phyloP scores from a whole-genome alignment of 2,329 filamentous ascomycete species.

The Fusarium sp. region DNA sequence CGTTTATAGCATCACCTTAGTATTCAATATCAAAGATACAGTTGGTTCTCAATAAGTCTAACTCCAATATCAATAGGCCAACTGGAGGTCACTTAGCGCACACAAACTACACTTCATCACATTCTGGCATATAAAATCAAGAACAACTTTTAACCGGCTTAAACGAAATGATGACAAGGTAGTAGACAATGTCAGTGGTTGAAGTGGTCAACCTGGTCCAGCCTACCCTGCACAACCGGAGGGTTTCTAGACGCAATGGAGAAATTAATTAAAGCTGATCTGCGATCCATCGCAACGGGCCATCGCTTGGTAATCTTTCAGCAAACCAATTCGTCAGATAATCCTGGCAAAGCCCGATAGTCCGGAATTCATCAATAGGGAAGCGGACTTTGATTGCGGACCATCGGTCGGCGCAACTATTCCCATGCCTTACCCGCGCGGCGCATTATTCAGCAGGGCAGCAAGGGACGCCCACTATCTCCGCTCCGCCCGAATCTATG shows the following conservation, averaged over 20 bases:
- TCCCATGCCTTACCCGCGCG: neutral
- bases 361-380: neutral
- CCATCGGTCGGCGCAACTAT: neutral
- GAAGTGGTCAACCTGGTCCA: no score
- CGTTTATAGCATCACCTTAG: neutral
- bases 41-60: rapidly evolving
- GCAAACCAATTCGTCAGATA: neutral
- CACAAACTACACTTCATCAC: rapidly evolving
- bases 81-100: neutral
- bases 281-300: neutral
- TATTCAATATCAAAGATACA: neutral
- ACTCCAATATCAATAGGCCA: rapidly evolving
- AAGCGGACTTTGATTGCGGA: slow-evolving; percentile 27
- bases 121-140: no score
- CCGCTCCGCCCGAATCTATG: slow-evolving; percentile 24
- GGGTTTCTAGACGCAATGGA: neutral
- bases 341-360: neutral
- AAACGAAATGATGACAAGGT: no score
- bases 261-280: neutral
- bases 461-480: slow-evolving; percentile 11
- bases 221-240: neutral
- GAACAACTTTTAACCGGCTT: rapidly evolving
- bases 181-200: no score
- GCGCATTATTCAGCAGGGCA: slow-evolving; percentile 31
- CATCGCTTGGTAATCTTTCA: slow-evolving; percentile 11